Conservation (phyloP, 768 basidiomycete species). For the Xerocomellus amylosporus region DNA sequence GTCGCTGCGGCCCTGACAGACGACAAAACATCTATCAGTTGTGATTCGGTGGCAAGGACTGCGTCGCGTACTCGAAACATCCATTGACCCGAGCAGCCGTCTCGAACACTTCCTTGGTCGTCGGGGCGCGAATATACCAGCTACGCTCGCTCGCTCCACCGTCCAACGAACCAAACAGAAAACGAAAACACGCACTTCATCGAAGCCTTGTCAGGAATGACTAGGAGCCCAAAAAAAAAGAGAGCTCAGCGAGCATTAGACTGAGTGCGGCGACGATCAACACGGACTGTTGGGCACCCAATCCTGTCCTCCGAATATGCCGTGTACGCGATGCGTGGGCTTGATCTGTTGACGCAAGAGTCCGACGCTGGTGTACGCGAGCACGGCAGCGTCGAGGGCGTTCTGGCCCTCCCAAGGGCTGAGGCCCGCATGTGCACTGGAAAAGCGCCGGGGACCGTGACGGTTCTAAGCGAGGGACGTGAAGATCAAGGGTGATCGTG, state of each 20-base stretch:
- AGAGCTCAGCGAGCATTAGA: background rate
- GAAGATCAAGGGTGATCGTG: background rate
- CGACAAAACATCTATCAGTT: background rate
- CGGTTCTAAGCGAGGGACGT: background rate
- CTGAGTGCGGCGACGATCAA: background rate
- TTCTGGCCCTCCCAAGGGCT: conserved; percentile 89
- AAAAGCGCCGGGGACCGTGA: background rate
- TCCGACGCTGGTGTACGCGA: conserved; percentile 77
- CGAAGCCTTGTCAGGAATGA: conserved; percentile 79
- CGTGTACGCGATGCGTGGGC: conserved; percentile 77
- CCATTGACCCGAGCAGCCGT: conserved; percentile 59
- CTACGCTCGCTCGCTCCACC: conserved; percentile 31
- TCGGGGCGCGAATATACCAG: conserved; percentile 74
- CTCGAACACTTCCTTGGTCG: conserved; percentile 53
- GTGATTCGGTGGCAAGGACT: background rate
- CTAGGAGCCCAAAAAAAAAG: conserved; percentile 42
- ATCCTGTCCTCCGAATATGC: conserved; percentile 71
- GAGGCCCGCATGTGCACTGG: conserved; percentile 71
- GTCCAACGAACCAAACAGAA: background rate
- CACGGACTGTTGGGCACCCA: conserved; percentile 70
- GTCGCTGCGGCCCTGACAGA: conserved; percentile 55
- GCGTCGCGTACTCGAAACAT: conserved; percentile 62
- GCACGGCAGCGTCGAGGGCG: conserved; percentile 80
- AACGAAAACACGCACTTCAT: conserved; percentile 51
- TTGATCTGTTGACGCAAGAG: conserved; percentile 78